Base-by-base conservation (phyloP, 208 protist species). In the Blastocrithidia nonstop region DNA sequence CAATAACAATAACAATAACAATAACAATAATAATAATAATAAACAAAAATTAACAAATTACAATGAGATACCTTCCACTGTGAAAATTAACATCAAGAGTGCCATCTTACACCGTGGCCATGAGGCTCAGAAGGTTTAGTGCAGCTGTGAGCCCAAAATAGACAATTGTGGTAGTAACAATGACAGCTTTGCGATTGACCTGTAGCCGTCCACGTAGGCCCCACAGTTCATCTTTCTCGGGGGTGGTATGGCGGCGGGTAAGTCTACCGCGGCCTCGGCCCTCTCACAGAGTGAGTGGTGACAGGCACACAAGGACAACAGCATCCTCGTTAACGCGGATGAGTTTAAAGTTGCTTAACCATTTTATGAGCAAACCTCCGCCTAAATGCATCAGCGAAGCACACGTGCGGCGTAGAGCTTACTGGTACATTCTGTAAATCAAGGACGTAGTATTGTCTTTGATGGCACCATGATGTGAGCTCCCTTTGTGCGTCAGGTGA, bases 381-480 rank as follows among this genome's bases (percentile, higher is more conserved):
- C 33, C 6, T 57, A 73, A n/a, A 61, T 60, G 9, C 66, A 78
- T 53, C 52, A 58, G 26, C 57, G 67, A 33, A 92, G 83, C 63
- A 84, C 75, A 3, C 62, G 67, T 7, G 63, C 66, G 4, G 83
- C 83, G 6, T 77, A 92, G 48, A 75, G 69, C 35, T 57, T 88
- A 5, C 61, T 92, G 15, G 75, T 92, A 37, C 48, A 75, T 54
- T 71, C 78, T 13, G 49, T 92, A 23, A 92, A 92, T 54, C 61
- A 75, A 31, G 71, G 83, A 19, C 74, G 75, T 19, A 84, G 62
- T 44, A 79, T 86, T 37, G 78, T 92, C 20, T 78, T 87, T 40
- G 83, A 92, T 46, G 73, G 78, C 29, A 92, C 83, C 0, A 92
- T 92, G 83, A 88, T 88, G 83, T 92, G 83, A 78, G 61, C 56